Percentiles rank a stretch among this genome's conserved stretches.
Evolutionary conservation across 208 protist genomes (phyloP).

Genomic region (Entamoeba histolytica): DNA sequence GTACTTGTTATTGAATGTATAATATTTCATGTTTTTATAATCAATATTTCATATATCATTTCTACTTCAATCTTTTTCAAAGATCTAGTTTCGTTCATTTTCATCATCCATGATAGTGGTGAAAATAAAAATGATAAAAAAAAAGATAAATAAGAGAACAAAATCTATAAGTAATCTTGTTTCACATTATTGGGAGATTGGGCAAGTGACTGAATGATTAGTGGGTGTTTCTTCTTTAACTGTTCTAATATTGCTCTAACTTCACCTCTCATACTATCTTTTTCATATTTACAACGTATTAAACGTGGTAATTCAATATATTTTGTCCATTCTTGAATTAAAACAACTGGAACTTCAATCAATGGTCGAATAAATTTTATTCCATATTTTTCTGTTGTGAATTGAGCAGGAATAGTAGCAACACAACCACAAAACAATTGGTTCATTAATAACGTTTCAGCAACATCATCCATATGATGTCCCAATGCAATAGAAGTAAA

Average conservation of each 20-base stretch:
- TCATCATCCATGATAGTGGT: no score
- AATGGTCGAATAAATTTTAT: not conserved
- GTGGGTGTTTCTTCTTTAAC: not conserved
- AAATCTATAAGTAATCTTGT: no score
- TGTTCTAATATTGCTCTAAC: not conserved
- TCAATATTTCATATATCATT: no score
- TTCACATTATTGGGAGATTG: not conserved
- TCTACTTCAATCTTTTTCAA: no score
- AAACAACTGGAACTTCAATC: not conserved
- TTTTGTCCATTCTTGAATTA: not conserved
- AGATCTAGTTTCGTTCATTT: no score
- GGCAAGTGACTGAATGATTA: not conserved
- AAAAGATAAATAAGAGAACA: no score
- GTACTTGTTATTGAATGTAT: no score
- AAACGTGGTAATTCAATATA: not conserved
- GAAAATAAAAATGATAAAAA: no score
- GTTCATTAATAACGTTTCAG: conserved; percentile 86
- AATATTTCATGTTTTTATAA: no score
- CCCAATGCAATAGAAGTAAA: conserved; percentile 73
- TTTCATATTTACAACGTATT: not conserved
- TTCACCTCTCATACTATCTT: not conserved
- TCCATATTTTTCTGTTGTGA: not conserved
- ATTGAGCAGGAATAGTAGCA: not conserved
- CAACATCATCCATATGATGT: conserved; percentile 90
- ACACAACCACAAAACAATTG: not conserved